Conservation (phyloP, 208 protist genomes). For the Tritrichomonas musculus region DNA sequence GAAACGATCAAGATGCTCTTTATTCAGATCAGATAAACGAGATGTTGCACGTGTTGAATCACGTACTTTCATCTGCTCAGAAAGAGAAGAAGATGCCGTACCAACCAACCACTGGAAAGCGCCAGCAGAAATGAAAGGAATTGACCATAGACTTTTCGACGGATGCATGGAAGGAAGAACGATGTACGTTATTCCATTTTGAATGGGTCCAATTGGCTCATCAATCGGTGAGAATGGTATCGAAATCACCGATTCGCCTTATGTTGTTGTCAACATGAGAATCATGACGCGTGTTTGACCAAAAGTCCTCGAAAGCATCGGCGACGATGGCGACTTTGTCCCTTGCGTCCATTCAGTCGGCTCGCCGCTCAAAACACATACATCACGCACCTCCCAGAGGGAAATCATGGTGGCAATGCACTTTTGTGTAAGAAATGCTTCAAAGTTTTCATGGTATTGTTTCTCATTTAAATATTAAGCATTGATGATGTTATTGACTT, state of each 20-base stretch:
- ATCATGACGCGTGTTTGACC: constrained; percentile 48
- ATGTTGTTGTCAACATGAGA: too few relatives aligned
- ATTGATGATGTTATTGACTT: too few relatives aligned
- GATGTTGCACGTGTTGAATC: too few relatives aligned
- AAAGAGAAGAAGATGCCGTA: too few relatives aligned
- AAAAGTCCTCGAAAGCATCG: constrained; percentile 36
- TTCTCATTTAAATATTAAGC: too few relatives aligned
- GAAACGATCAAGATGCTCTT: too few relatives aligned
- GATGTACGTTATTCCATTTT: constrained; percentile 53
- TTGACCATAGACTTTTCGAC: constrained; percentile 41
- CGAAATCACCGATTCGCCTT: too few relatives aligned
- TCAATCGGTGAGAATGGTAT: constrained; percentile 32
- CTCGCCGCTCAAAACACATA: constrained; percentile 41
- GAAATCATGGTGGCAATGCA: constrained; percentile 60
- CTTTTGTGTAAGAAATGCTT: constrained; percentile 71
- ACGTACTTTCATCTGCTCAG: too few relatives aligned
- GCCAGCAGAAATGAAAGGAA: too few relatives aligned
- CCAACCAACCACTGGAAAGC: too few relatives aligned
- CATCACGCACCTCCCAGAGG: constrained; percentile 61
- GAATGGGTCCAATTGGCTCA: constrained; percentile 50
- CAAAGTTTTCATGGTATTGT: constrained; percentile 63
- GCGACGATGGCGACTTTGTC: constrained; percentile 16
- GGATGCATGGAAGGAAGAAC: constrained; percentile 49
- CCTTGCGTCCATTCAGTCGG: constrained; percentile 48
- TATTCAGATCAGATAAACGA: constrained; percentile 39